Percentiles rank a stretch among this genome's conserved stretches.
phyloP scores from a whole-genome alignment of 768 basidiomycete species.

The Leucosporidium scottii region DNA sequence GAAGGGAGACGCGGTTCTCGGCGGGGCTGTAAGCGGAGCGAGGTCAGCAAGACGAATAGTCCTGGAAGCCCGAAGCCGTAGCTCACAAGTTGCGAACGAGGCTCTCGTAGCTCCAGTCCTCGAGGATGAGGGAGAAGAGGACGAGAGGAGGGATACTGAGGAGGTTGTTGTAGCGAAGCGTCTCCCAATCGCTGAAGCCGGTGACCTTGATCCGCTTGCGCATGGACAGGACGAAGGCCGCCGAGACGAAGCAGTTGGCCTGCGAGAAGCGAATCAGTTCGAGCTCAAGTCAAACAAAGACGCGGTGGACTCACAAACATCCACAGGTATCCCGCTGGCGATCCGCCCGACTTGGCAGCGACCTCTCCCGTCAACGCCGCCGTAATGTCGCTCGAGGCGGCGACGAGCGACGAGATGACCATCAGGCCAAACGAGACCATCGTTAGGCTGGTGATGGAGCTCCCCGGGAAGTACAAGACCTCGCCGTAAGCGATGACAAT shows the following conservation, averaged over 20 bases:
- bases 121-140: constrained; percentile 70
- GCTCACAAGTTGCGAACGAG: constrained; percentile 80
- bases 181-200: constrained; percentile 88
- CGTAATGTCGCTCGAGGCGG: constrained; percentile 91
- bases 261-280: neutral
- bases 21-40: constrained; percentile 59
- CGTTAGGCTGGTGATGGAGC: constrained; percentile 75
- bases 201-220: constrained; percentile 90
- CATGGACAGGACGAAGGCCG: constrained; percentile 90
- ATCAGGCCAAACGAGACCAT: constrained; percentile 86
- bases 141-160: constrained; percentile 85
- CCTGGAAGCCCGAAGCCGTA: neutral
- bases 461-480: constrained; percentile 84
- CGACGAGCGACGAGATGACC: constrained; percentile 90
- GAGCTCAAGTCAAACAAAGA: neutral
- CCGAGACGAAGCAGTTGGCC: constrained; percentile 79
- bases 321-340: constrained; percentile 88
- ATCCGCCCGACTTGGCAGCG: constrained; percentile 41
- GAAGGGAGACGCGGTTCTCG: constrained; percentile 66
- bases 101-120: constrained; percentile 80
- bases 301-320: constrained; percentile 53
- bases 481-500: constrained; percentile 98
- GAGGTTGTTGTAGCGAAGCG: constrained; percentile 98
- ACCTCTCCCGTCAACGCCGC: neutral
- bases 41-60: neutral